Conservation (phyloP, 768 basidiomycete genomes). For the Ramaria sp. region DNA sequence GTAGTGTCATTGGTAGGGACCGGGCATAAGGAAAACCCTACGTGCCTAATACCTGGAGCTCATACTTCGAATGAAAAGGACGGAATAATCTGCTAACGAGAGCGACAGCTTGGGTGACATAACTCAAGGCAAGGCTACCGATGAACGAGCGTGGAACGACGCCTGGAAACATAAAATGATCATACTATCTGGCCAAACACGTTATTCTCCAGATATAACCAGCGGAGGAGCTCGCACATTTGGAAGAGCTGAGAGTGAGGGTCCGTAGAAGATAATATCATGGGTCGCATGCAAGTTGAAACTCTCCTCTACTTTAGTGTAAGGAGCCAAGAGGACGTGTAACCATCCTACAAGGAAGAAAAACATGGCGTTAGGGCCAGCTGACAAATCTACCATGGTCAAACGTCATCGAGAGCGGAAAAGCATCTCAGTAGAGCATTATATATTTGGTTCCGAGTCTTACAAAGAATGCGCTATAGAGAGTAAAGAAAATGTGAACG, state of each 20-base stretch:
- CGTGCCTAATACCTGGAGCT: conserved; percentile 63
- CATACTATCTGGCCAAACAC: conserved; percentile 46
- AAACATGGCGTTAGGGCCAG: not conserved
- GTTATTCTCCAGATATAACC: not conserved
- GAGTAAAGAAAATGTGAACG: not conserved
- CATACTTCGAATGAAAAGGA: conserved; percentile 43
- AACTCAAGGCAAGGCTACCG: conserved; percentile 63
- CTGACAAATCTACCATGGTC: too few species aligned
- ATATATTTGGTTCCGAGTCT: too few species aligned
- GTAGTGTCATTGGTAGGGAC: not conserved
- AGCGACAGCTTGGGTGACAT: conserved; percentile 40
- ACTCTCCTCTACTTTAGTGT: conserved; percentile 95
- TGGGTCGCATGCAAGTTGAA: conserved; percentile 90
- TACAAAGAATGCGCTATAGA: too few species aligned
- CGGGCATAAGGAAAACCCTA: not conserved
- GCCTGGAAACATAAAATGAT: conserved; percentile 82
- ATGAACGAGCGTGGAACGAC: conserved; percentile 83
- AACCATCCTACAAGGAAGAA: conserved; percentile 28
- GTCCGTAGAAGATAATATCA: conserved; percentile 76
- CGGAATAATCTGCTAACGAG: conserved; percentile 31
- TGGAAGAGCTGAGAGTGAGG: conserved; percentile 27
- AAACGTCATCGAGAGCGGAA: too few species aligned
- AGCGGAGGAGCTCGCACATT: conserved; percentile 26
- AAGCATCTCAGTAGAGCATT: too few species aligned
- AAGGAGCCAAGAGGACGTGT: conserved; percentile 74